Percentiles rank a stretch among this genome's conserved stretches.
Conservation (phyloP, 176 grass and related monocot species). For the Chloris gayana region DNA sequence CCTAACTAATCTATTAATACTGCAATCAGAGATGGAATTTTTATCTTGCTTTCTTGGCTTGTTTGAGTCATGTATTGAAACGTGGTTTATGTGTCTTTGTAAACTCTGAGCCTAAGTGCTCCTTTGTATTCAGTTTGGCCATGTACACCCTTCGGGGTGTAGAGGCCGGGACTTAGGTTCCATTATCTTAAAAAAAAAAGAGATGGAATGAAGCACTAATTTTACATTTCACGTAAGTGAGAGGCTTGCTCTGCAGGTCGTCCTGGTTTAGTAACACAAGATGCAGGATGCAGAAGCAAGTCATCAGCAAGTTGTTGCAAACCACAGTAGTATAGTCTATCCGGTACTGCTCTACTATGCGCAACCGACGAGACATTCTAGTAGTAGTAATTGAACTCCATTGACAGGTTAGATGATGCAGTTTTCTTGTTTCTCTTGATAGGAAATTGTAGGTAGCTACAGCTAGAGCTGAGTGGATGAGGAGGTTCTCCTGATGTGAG, state of each 20-base stretch:
- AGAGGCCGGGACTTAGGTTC: too few relatives aligned
- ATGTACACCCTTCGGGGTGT: too few relatives aligned
- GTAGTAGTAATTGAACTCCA: background rate
- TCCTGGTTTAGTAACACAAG: background rate
- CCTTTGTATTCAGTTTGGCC: too few relatives aligned
- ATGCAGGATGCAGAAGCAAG: background rate
- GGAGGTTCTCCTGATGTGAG: constrained; percentile 26
- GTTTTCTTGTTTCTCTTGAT: background rate
- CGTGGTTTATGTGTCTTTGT: too few relatives aligned
- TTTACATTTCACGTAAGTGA: too few relatives aligned
- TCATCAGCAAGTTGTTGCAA: background rate
- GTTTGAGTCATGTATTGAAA: too few relatives aligned
- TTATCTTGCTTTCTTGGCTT: too few relatives aligned
- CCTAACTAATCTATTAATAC: too few relatives aligned
- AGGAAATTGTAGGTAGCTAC: background rate
- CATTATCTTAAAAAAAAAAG: too few relatives aligned
- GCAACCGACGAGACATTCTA: background rate
- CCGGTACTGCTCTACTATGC: background rate
- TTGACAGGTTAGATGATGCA: background rate
- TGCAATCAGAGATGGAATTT: too few relatives aligned
- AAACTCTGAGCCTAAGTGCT: too few relatives aligned
- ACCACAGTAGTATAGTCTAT: background rate
- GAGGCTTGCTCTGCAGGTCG: background rate
- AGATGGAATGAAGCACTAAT: too few relatives aligned
- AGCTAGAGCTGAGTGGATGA: constrained; percentile 41